Evolutionary conservation across 306 rosid genomes (phyloP), one percentile per base, ranked within the genome.

Genomic region (Delonix regia): DNA sequence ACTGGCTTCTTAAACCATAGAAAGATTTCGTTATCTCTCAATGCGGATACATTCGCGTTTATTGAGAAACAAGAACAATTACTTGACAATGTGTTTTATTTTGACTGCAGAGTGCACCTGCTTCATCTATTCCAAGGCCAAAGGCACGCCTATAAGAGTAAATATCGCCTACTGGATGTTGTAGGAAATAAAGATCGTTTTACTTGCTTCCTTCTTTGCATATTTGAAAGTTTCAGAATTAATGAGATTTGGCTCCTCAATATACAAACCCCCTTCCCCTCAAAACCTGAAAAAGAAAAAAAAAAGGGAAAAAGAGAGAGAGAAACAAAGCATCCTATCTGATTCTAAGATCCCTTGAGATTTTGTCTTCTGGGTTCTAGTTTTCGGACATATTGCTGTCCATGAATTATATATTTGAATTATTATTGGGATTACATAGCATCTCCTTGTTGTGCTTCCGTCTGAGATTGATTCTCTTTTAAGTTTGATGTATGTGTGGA

Each of bases 81-180:
- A 56, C 4, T 30, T 82, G 77, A 79, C 71, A 4, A 21, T 42
- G 15, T 63, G 22, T 75, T 82, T 52, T 75, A 57, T 56, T 66
- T 74, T 65, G 71, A 51, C 42, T 88, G 87, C 92, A 95, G 99
- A 87, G 98, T 83, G 93, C 89, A 56, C 94, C 94, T 28, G 77
- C 80, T 42, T 73, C 91, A 9, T 65, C 91, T 4, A 81, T 79
- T 39, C 80, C 88, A 71, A 81, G 74, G 27, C 55, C 90, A 71
- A 81, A 73, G 80, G 83, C 98, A 0, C 90, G 97, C 22, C 83
- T 95, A 34, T 95, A 75, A 65, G 24, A 57, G 73, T 34, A 27
- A 11, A 47, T 70, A 9, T 15, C 2, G 3, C 19, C 61, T 38
- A 28, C 52, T 56, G 68, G 61, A 47, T 57, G 28, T 41, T 75